Evolutionary conservation across 192 early-diverging fungal genomes (phyloP), one percentile per base, ranked within the genome.

Genomic region (Gigaspora rosea): DNA sequence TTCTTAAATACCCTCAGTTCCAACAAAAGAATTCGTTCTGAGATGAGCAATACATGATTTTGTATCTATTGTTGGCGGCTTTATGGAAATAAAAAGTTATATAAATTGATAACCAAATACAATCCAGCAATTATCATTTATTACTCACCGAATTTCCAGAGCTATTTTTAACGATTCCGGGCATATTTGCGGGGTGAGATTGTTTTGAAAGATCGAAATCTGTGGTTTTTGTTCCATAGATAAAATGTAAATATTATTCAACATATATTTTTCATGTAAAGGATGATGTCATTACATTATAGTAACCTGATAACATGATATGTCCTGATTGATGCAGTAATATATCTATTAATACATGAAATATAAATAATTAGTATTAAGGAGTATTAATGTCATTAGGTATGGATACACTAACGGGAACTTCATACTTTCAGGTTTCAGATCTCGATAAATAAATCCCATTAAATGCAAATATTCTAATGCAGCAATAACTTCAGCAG

Each of bases 181-280:
- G 92, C 32, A 91, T 90, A n/a, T 91, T 93, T 3, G 94, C 91
- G 50, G 93, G 90, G 57, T 86, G 85, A 2, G 95, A 95, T 73
- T 95, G 95, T 88, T 99, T 99, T 9, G 95, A 96, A 18, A 99
- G 89, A 84, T 98, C 98, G 87, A 99, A 99, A 79, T 99, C 98
- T 61, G 76, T 79, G 62, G 47, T 33, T 41, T 36, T 22, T 48
- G 15, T n/a, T n/a, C 8, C 18, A 22, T 49, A n/a, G 0, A 22
- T 47, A n/a, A 33, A 54, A 32, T 35, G 22, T 16, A 64, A 16
- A 35, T 35, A 64, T 64, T 64, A 10, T 16, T 64, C 32, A 35
- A 35, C 35, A 71, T 4, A 56, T 9, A 36, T 71, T 6, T 33
- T 16, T 3, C 16, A 56, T 22, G 12, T 35, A 22, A 4, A 51